Evolutionary conservation across 2,329 filamentous ascomycete genomes (phyloP).

Genomic region (Colletotrichum cordylinicola): DNA sequence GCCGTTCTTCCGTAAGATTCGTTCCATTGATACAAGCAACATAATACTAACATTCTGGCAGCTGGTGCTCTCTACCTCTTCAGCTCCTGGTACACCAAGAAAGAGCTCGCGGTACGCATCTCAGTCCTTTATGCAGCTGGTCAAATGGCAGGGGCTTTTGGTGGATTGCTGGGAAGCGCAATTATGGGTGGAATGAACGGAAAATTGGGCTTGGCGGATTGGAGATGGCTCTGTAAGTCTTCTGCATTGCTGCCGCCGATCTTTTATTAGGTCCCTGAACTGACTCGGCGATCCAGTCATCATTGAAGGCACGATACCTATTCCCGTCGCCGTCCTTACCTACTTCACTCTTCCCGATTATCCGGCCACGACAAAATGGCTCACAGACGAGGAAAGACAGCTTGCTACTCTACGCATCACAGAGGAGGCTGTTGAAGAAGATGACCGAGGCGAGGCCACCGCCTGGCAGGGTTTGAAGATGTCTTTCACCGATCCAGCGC

Average conservation of each 20-base stretch:
- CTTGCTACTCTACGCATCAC: conserved; percentile 32
- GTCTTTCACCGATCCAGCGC: background rate
- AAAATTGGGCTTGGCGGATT: conserved; percentile 51
- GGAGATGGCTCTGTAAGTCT: conserved; percentile 78
- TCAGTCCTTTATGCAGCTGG: conserved; percentile 46
- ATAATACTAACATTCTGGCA: background rate
- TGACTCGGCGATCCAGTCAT: background rate
- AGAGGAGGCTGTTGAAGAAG: background rate
- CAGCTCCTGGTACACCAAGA: conserved; percentile 54
- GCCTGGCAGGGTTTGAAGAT: background rate
- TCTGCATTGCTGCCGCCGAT: conserved; percentile 43
- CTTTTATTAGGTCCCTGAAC: background rate
- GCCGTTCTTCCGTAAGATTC: background rate
- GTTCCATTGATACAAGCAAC: background rate
- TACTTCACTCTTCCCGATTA: conserved; percentile 25
- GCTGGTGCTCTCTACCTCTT: conserved; percentile 54
- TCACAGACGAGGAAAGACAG: conserved; percentile 39
- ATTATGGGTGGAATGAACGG: conserved; percentile 33
- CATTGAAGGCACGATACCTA: conserved; percentile 10
- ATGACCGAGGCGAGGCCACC: background rate
- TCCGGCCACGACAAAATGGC: conserved; percentile 40
- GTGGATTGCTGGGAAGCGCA: conserved; percentile 29
- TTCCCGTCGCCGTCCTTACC: conserved; percentile 7
- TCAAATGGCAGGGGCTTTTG: conserved; percentile 29
- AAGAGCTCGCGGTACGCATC: conserved; percentile 50